A percentile compares a stretch with the other conserved stretches of the same genome.
These are phyloP conservation scores for Erigeron philadelphicus DNA, from an alignment of 140 eudicot species.

Conservation along the genomic window DNA sequence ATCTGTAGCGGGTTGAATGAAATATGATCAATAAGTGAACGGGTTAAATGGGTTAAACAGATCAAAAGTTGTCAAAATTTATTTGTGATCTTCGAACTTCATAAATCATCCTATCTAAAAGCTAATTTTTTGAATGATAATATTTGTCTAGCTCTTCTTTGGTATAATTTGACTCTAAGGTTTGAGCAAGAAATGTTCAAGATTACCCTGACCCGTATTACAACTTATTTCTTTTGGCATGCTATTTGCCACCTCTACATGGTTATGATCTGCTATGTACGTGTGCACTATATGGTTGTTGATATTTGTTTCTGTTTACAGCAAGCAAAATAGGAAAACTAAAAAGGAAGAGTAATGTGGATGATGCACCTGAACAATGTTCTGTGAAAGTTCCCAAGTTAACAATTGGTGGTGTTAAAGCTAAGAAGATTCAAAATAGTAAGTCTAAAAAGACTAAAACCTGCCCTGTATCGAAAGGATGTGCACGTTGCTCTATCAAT, in stretches of 20 bases:
- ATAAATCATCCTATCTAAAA: neutral
- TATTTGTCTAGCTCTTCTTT: neutral
- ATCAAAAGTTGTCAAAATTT: neutral
- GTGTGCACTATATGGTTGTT: conserved; percentile 9
- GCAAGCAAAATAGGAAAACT: conserved; percentile 41
- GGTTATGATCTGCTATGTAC: conserved; percentile 12
- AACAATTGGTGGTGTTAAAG: conserved; percentile 30
- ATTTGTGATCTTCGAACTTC: neutral
- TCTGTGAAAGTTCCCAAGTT: conserved; percentile 40
- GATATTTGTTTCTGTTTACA: conserved; percentile 23
- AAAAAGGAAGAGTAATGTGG: conserved; percentile 46
- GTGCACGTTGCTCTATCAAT: conserved; percentile 81
- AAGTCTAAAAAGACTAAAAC: conserved; percentile 34
- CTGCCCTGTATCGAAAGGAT: conserved; percentile 62
- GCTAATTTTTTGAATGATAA: neutral
- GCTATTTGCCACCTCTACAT: neutral
- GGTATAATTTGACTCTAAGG: neutral
- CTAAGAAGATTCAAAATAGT: conserved; percentile 31
- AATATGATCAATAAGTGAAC: neutral
- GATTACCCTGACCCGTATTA: neutral
- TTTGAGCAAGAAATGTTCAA: neutral
- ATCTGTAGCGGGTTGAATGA: neutral
- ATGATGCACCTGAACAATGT: conserved; percentile 29
- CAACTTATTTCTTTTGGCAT: neutral
- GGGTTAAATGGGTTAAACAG: neutral